Base-by-base conservation (phyloP, 1,284 basidiomycete genomes). In the Tremellales sp. region DNA sequence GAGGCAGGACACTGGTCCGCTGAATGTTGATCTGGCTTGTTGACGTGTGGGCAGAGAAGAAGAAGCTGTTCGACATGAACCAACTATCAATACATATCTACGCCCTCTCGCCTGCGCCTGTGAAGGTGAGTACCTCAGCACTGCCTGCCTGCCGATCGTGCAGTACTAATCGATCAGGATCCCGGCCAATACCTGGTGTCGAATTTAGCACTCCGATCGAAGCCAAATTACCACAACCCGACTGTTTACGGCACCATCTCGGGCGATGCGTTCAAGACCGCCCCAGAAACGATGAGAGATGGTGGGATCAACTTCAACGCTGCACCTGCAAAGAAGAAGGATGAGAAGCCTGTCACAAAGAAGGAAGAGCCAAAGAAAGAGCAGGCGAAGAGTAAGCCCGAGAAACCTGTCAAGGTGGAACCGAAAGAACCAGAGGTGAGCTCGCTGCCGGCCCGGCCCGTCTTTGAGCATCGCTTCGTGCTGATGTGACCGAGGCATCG, bases 81-180 rank as follows among this genome's bases (percentile, higher is more conserved):
- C 43, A 48, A n/a, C 48, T 62, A 3, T 60, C 33, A 24, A 52
- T 72, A 13, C 68, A 70, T 48, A 60, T 72, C 41, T 70, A 72
- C 45, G 52, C 70, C 0, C 45, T 72, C 0, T 54, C 63, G 4
- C 64, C 65, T 10, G 52, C 52, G 2, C 58, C 57, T 0, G 31
- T 68, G 39, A 62, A 45, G 3, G 66, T 64, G 40, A 53, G 65
- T 50, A 15, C 22, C 21, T 24, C 10, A 8, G 29, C n/a, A 33
- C 29, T 33, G n/a, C 29, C 8, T 33, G 17, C 29, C n/a, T 21
- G 19, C 39, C 36, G 15, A 3, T 4, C 5, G 37, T 22, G 25
- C n/a, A 33, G 45, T 47, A 10, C 29, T 54, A n/a, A 55, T 25
- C 4, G n/a, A 13, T 4, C 45, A 72, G 70, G 70, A 72, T 35